Evolutionary conservation across 2,329 filamentous ascomycete genomes (phyloP), one percentile per base, ranked within the genome.

Genomic region (Biscogniauxia mediterranea): DNA sequence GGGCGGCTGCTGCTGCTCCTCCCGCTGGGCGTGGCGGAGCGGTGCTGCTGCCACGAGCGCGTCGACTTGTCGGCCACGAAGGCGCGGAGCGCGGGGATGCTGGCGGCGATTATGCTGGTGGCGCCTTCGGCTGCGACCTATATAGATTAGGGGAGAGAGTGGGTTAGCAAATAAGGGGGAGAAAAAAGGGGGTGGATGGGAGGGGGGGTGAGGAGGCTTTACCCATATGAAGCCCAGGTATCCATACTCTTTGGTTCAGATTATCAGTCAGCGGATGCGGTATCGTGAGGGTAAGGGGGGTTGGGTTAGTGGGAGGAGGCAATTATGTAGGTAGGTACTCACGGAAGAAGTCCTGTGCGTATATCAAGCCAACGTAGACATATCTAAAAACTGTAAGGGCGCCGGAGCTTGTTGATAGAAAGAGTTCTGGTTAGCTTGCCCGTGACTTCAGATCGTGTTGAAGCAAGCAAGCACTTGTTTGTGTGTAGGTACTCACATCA

Each of bases 331-430:
- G n/a, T n/a, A n/a, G n/a, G 8, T 17, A 56, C 54, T 57, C 21
- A 60, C 58, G 19, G 23, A 32, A 60, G 58, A 60, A 60, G 58
- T 60, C 58, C 3, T 28, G 19, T 20, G 25, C 46, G 32, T 57
- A 23, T 19, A 57, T 52, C 20, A 49, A 11, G 55, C 32, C 38
- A 8, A 61, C 56, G 19, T 26, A 61, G 5, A 56, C 52, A 17
- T 61, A 61, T 23, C 59, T 57, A 15, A 61, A 55, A n/a, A 61
- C 54, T 7, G 59, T 61, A 52, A 61, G 53, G 17, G 28, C 38
- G 8, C 59, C 59, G 8, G 59, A 61, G 2, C 57, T 59, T 59
- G 50, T 25, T 8, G 46, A 20, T 9, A 13, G 7, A 23, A n/a
- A 32, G 21, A 9, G 21, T 23, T 57, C 49, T 46, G n/a, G 38